These are phyloP conservation scores for Penicillium sp. DNA, from an alignment of 2,329 filamentous ascomycete species.

Conservation along the genomic window DNA sequence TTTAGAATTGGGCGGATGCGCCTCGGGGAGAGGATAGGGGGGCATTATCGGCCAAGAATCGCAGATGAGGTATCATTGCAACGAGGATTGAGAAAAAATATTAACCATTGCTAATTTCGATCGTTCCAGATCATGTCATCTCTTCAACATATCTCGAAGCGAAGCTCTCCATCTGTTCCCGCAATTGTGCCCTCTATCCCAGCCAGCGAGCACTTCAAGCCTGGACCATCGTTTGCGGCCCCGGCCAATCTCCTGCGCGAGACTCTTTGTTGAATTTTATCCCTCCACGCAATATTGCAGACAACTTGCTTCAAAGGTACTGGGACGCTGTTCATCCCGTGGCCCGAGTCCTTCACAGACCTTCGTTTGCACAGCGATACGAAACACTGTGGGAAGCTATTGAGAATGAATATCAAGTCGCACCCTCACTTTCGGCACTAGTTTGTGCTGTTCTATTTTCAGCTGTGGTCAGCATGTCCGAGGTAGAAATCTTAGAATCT, in stretches of 20 bases:
- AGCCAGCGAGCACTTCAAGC: neutral
- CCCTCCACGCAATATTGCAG: conserved; percentile 2
- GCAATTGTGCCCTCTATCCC: neutral
- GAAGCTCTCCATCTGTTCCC: neutral
- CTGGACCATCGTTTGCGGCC: neutral
- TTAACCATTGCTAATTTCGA: neutral
- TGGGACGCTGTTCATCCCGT: conserved; percentile 14
- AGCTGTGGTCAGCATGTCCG: conserved; percentile 5
- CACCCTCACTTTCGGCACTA: conserved; percentile 7
- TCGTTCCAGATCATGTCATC: conserved; percentile 7
- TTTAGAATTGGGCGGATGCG: conserved; percentile 12
- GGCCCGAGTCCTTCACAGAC: conserved; percentile 8
- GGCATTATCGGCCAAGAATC: conserved; percentile 11
- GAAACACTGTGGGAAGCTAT: conserved; percentile 12
- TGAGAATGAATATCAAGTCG: conserved; percentile 2
- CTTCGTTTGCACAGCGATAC: conserved; percentile 15
- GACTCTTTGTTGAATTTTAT: neutral
- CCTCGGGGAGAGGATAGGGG: conserved; percentile 12
- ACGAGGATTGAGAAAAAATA: neutral
- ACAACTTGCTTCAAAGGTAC: conserved; percentile 5
- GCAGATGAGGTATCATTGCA: conserved; percentile 9
- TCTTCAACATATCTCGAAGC: conserved; percentile 6
- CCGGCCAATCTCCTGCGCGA: neutral
- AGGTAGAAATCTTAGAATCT: neutral
- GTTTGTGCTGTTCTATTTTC: conserved; percentile 8